Base-by-base conservation (phyloP, 495 filamentous ascomycete genomes). In the Podospora anserina region DNA sequence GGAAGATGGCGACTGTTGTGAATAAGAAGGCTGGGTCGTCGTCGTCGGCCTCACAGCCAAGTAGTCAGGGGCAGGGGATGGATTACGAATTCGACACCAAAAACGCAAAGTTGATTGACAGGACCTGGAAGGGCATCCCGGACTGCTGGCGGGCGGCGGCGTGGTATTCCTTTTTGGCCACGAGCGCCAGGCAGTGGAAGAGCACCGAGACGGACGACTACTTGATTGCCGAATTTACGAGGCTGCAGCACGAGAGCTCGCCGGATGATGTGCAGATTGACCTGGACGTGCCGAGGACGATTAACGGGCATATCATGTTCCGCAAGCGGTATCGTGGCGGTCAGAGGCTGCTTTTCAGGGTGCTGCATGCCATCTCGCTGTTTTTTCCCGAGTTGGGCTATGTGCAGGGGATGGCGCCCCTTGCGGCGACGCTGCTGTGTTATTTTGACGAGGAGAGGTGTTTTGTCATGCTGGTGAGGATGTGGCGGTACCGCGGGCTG, bases 261-360 rank as follows among this genome's bases (percentile, higher is more conserved):
- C 88, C 93, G 0, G 95, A 99, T 74, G 95, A 99, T 75, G 90
- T 94, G 7, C 95, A 99, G 75, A 99, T 99, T 70, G 95, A 99
- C 77, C 88, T 97, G 28, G 95, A 99, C 74, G 94, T 99, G 55
- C 95, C 95, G 0, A 88, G 95, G 61, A 99, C 95, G 7, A 96
- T 99, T 75, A 94, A 88, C 74, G 89, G 91, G 70, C 95, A 99
- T 78, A 94, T 99, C 74, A 97, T 99, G 96, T 99, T 99, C 75
- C 88, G 95, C 26, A 86, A 88, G 65, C 85, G 96, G 34, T 99
- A 99, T 81, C 89, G 93, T 13, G 90, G 90, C 66, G 94, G 94
- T 0, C 95, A 99, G 77, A 87, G 95, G 60, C 82, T 98, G 26
- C 84, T 99, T 5, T 99, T 99, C 79, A 87, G 95, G 23, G 92